These are phyloP conservation scores for Asparagopsis taxiformis DNA, from an alignment of 31 red algal species.

Conservation along the genomic window DNA sequence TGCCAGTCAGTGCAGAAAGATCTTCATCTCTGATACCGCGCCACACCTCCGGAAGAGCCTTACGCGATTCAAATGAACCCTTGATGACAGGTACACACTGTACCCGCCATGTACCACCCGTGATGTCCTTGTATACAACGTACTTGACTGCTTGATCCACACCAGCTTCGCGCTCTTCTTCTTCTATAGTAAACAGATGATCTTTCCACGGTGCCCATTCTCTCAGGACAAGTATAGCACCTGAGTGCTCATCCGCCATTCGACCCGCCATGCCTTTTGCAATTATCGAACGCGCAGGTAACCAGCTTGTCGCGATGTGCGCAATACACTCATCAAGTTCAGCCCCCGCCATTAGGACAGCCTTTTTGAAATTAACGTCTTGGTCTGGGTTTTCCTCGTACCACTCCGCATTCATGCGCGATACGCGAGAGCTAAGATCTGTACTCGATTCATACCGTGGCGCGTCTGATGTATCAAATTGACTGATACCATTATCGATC, in stretches of 20 bases:
- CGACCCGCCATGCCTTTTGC: conserved; percentile 34
- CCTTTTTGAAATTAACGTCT: conserved; percentile 68
- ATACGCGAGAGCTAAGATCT: conserved; percentile 73
- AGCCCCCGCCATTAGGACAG: conserved; percentile 67
- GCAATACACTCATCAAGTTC: conserved; percentile 82
- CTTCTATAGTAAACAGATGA: conserved; percentile 82
- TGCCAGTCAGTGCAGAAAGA: conserved; percentile 70
- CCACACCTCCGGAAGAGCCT: conserved; percentile 81
- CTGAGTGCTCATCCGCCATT: conserved; percentile 28
- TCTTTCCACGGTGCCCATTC: conserved; percentile 93
- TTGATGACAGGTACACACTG: conserved; percentile 79
- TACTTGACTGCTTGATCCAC: conserved; percentile 18
- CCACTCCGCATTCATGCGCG: conserved; percentile 82
- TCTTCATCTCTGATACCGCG: conserved; percentile 84
- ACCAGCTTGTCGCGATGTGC: conserved; percentile 62
- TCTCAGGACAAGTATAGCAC: conserved; percentile 64
- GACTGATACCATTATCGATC: conserved; percentile 87
- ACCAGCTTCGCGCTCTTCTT: conserved; percentile 16
- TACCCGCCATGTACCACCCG: conserved; percentile 73
- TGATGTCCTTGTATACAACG: conserved; percentile 81
- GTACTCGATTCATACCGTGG: conserved; percentile 64
- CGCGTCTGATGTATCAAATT: conserved; percentile 52
- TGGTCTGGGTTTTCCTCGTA: conserved; percentile 71
- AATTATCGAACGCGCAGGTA: conserved; percentile 83
- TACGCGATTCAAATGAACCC: conserved; percentile 69